Conservation (phyloP, 2,329 filamentous ascomycete species). For the Alternaria gaisen region DNA sequence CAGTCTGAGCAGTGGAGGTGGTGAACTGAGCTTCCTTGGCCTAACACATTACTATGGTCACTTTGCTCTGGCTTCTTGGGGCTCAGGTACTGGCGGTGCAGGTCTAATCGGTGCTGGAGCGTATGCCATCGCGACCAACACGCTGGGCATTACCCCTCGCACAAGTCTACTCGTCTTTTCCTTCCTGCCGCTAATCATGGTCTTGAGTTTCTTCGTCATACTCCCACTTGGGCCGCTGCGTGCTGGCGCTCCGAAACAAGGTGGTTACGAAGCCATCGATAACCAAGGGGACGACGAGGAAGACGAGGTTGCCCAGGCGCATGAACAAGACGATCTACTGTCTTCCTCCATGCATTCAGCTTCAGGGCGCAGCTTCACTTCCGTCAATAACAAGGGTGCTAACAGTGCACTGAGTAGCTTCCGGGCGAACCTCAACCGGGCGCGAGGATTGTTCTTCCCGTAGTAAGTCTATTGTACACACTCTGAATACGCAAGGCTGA, state of each 20-base stretch:
- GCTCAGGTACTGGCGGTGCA: conserved; percentile 88
- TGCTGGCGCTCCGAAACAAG: conserved; percentile 55
- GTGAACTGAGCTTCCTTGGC: conserved; percentile 89
- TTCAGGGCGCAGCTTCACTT: conserved; percentile 39
- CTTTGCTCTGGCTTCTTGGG: conserved; percentile 88
- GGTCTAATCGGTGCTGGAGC: conserved; percentile 86
- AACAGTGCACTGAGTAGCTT: conserved; percentile 46
- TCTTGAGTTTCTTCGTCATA: conserved; percentile 84
- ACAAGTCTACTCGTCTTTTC: conserved; percentile 80
- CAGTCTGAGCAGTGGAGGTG: conserved; percentile 83
- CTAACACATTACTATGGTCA: conserved; percentile 93
- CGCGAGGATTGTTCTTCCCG: conserved; percentile 74
- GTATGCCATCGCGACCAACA: conserved; percentile 86
- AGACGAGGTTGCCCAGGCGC: conserved; percentile 19
- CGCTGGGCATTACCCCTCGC: conserved; percentile 76
- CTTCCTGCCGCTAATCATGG: conserved; percentile 81
- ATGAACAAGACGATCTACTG: conserved; percentile 50
- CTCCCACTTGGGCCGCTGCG: conserved; percentile 74
- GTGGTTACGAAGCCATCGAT: conserved; percentile 64
- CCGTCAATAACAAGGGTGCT: conserved; percentile 19
- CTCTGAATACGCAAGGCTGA: conserved; percentile 11
- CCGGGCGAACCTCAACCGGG: conserved; percentile 68
- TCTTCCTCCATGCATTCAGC: conserved; percentile 44
- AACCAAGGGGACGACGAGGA: conserved; percentile 44
- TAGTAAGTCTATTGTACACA: conserved; percentile 59